Conservation (phyloP, 768 basidiomycete species). For the Galerina sulciceps region DNA sequence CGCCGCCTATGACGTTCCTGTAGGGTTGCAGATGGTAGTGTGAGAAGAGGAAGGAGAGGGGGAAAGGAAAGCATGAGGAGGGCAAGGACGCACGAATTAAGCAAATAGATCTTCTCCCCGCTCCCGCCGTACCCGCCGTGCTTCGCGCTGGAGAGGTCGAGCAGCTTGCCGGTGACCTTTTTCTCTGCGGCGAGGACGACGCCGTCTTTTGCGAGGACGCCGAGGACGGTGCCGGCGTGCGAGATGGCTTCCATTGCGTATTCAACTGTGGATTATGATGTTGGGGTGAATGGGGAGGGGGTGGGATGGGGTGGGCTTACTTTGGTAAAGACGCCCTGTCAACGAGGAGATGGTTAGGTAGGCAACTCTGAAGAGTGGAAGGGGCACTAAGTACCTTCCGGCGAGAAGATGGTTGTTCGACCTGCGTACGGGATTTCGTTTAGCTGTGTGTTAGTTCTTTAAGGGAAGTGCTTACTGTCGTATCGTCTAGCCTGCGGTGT, state of each 20-base stretch:
- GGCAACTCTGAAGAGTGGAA: slow-evolving; percentile 9
- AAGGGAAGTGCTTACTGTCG: slow-evolving; percentile 69
- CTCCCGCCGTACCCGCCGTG: slow-evolving; percentile 93
- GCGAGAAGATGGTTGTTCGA: slow-evolving; percentile 98
- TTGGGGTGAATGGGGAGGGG: slow-evolving; percentile 5
- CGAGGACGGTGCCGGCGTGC: slow-evolving; percentile 92
- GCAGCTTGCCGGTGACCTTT: slow-evolving; percentile 97
- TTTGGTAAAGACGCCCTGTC: slow-evolving; percentile 97
- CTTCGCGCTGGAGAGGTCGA: slow-evolving; percentile 87
- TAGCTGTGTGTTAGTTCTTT: slow-evolving; percentile 1
- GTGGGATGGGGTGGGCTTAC: slow-evolving; percentile 47
- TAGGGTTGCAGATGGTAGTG: not conserved
- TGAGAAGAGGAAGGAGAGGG: not conserved
- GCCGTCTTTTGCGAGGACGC: slow-evolving; percentile 87
- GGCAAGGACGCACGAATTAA: slow-evolving; percentile 76
- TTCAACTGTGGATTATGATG: slow-evolving; percentile 66
- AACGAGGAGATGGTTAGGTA: not conserved
- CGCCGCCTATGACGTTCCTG: slow-evolving; percentile 94
- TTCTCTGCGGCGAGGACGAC: slow-evolving; percentile 95
- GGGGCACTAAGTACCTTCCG: slow-evolving; percentile 67
- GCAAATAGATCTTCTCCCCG: slow-evolving; percentile 96
- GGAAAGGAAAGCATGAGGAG: not conserved
- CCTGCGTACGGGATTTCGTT: slow-evolving; percentile 46
- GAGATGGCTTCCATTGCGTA: slow-evolving; percentile 99
- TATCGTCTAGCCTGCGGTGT: slow-evolving; percentile 84